Percentiles rank a stretch among this genome's conserved stretches.
Evolutionary conservation across 352 stramenopile species (phyloP).

Genomic region (Globisporangium uncinulatum): DNA sequence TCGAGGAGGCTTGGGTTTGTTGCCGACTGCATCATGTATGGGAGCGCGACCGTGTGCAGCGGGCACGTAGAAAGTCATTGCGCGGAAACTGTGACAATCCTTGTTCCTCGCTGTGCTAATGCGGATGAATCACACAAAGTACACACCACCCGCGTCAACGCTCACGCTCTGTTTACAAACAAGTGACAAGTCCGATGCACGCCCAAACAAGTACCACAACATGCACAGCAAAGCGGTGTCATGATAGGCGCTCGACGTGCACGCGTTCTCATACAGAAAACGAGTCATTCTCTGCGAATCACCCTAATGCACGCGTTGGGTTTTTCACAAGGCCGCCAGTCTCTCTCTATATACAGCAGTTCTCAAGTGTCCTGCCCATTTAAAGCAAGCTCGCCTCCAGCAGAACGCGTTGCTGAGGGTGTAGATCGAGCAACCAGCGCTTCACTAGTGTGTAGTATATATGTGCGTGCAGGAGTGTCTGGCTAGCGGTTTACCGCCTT

Average conservation of each 20-base stretch:
- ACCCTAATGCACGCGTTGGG: background rate
- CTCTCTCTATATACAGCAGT: background rate
- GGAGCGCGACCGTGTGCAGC: background rate
- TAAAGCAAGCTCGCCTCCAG: background rate
- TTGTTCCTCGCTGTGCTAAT: background rate
- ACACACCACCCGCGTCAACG: background rate
- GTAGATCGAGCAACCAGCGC: background rate
- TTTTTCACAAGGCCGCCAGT: background rate
- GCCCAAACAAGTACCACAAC: background rate
- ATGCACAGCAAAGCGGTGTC: background rate
- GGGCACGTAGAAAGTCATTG: background rate
- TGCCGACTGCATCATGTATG: background rate
- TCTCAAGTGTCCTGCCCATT: background rate
- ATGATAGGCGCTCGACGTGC: background rate
- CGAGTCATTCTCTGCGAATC: background rate
- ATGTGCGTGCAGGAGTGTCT: background rate
- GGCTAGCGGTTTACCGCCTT: background rate
- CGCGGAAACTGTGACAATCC: background rate
- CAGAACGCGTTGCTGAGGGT: background rate
- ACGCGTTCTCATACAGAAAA: background rate
- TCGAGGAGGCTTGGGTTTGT: too few relatives aligned
- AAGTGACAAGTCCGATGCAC: background rate
- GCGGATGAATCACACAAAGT: background rate
- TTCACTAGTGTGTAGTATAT: background rate
- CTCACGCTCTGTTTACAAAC: background rate